These are phyloP conservation scores for Penicillium frequentans DNA, from an alignment of 2,329 filamentous ascomycete species.

Conservation along the genomic window DNA sequence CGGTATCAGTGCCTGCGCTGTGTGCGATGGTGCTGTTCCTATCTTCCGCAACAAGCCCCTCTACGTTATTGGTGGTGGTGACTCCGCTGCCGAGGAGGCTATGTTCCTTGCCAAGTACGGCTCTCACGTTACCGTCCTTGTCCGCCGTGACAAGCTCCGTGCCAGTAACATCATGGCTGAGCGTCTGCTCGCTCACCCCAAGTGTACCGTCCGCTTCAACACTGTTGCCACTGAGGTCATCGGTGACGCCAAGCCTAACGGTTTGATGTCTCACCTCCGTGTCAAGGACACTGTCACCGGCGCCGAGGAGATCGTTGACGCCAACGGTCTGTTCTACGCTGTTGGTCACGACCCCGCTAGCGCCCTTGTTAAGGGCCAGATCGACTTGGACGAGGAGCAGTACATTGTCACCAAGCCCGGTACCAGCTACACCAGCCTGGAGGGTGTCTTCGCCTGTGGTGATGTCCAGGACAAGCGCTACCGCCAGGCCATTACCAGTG, in stretches of 20 bases:
- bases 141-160: constrained; percentile 80
- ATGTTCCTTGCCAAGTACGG: constrained; percentile 98
- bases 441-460: constrained; percentile 93
- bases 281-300: constrained; percentile 78
- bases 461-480: constrained; percentile 99
- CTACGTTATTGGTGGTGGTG: constrained; percentile 93
- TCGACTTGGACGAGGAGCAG: constrained; percentile 84
- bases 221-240: constrained; percentile 77
- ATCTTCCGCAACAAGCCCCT: constrained; percentile 97
- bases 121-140: constrained; percentile 89
- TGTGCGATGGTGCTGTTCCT: constrained; percentile 94
- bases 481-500: constrained; percentile 95
- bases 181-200: constrained; percentile 76
- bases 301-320: constrained; percentile 77
- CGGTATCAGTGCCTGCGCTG: constrained; percentile 92
- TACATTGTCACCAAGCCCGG: constrained; percentile 90
- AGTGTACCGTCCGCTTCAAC: constrained; percentile 89
- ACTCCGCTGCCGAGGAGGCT: constrained; percentile 95
- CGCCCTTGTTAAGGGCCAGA: constrained; percentile 81
- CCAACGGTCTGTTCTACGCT: constrained; percentile 94
- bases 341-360: constrained; percentile 96
- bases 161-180: constrained; percentile 92
- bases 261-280: constrained; percentile 83
- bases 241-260: constrained; percentile 71
- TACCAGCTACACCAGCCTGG: constrained; percentile 80